A percentile compares a stretch with the other conserved stretches of the same genome.
Evolutionary conservation across 2,329 filamentous ascomycete species (phyloP).

Genomic region (Alternaria rosae): DNA sequence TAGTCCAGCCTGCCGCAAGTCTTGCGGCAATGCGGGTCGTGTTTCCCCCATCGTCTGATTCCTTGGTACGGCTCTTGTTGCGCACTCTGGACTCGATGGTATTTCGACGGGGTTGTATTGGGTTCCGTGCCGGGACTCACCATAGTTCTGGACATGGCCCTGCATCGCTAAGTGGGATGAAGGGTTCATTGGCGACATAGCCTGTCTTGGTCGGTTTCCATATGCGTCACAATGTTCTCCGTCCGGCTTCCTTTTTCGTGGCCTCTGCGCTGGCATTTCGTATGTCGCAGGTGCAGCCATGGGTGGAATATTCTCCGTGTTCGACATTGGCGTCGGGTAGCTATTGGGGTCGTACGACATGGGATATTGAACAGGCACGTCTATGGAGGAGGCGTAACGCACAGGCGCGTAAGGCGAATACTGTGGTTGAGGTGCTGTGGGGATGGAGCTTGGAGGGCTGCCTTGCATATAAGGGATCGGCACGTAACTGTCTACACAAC

Average conservation of each 20-base stretch:
- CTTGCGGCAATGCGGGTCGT: neutral
- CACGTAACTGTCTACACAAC: neutral
- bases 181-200: neutral
- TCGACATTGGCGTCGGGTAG: neutral
- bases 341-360: neutral
- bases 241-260: conserved; percentile 19
- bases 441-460: neutral
- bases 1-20: conserved; percentile 71
- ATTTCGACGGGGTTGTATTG: conserved; percentile 23
- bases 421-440: neutral
- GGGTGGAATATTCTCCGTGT: conserved; percentile 1
- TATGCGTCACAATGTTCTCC: neutral
- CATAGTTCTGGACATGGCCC: neutral
- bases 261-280: neutral
- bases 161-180: neutral
- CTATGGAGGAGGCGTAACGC: neutral
- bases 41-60: neutral
- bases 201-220: conserved; percentile 1
- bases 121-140: conserved; percentile 9
- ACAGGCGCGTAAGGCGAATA: conserved; percentile 1
- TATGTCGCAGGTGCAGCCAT: neutral
- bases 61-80: neutral
- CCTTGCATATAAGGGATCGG: neutral
- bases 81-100: conserved; percentile 20
- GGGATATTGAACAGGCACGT: neutral